Base-by-base conservation (phyloP, 805 yeast genomes). In the Barnettozyma botsteinii region DNA sequence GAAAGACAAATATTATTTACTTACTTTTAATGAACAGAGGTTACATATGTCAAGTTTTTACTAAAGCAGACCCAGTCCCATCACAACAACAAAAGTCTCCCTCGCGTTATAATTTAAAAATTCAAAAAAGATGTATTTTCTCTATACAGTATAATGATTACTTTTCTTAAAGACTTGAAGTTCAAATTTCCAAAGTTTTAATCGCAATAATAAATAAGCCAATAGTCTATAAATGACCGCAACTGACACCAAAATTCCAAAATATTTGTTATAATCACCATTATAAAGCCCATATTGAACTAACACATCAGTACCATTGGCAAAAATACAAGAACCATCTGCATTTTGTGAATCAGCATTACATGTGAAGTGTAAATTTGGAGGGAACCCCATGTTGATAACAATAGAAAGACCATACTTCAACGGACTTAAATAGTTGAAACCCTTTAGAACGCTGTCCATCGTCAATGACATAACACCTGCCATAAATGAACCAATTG, bases 401-500 rank as follows among this genome's bases (percentile, higher is more conserved):
- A 43, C 72, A 51, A 19, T 75, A 55, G 52, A 75, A 70, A 30
- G 75, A 76, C 77, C 81, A 54, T 83, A 87, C 52, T 81, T 82
- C 48, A 83, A 58, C 4, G 96, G 96, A 38, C 81, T 81, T n/a
- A 83, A 50, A 60, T 78, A 87, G 59, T 85, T 86, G 55, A 84
- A 61, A 0, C 79, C 95, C 46, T 69, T 69, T 53, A 86, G 68
- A 35, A 87, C 77, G 2, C 61, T 63, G 20, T 82, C 83, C 81
- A 86, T 75, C n/a, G 79, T 68, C 51, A 85, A 64, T 0, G 95
- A 82, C 79, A 87, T 70, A 10, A 88, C 65, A 4, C 96, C 96
- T 2, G 86, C 84, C 93, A 87, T 83, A 49, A 83, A 76, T 5
- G 83, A 75, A 6, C 91, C 93, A 36, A 85, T 62, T 3, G 86